A percentile compares a stretch with the other conserved stretches of the same genome.
phyloP scores from a whole-genome alignment of 2,329 filamentous ascomycete genomes.

The Madurella mycetomatis region DNA sequence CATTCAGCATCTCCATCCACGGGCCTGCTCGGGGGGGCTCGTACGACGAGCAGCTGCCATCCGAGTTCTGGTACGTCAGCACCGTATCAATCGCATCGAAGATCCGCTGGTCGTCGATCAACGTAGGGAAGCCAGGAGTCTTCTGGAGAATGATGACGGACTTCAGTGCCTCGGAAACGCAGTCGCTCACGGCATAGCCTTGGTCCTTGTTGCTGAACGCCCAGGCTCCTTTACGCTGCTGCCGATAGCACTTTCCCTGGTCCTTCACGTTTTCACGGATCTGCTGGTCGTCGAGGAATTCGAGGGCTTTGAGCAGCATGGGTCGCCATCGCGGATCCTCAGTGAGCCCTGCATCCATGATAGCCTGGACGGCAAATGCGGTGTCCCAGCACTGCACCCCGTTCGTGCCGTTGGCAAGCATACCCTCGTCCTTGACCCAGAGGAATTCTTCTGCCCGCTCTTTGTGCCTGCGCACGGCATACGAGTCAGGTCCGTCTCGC shows the following conservation, averaged over 20 bases:
- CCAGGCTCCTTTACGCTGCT: conserved; percentile 90
- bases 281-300: conserved; percentile 87
- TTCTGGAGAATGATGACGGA: conserved; percentile 77
- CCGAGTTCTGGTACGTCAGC: conserved; percentile 82
- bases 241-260: conserved; percentile 78
- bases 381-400: conserved; percentile 99
- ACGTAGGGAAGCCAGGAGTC: conserved; percentile 65
- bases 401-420: conserved; percentile 94
- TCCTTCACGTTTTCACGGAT: conserved; percentile 78
- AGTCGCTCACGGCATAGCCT: conserved; percentile 94
- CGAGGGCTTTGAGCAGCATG: conserved; percentile 77
- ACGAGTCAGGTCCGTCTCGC: conserved; percentile 71
- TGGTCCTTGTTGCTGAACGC: conserved; percentile 90
- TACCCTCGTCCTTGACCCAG: conserved; percentile 88
- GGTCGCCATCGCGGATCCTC: conserved; percentile 70
- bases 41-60: conserved; percentile 86
- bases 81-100: conserved; percentile 88
- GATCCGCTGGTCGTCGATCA: conserved; percentile 72
- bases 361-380: conserved; percentile 78
- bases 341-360: conserved; percentile 74
- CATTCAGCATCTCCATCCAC: conserved; percentile 80
- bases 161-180: conserved; percentile 86
- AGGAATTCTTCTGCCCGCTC: conserved; percentile 81
- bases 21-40: conserved; percentile 76
- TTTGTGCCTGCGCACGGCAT: conserved; percentile 68